Base-by-base conservation (phyloP, 805 yeast genomes). In the Phaffomyces opuntiae region DNA sequence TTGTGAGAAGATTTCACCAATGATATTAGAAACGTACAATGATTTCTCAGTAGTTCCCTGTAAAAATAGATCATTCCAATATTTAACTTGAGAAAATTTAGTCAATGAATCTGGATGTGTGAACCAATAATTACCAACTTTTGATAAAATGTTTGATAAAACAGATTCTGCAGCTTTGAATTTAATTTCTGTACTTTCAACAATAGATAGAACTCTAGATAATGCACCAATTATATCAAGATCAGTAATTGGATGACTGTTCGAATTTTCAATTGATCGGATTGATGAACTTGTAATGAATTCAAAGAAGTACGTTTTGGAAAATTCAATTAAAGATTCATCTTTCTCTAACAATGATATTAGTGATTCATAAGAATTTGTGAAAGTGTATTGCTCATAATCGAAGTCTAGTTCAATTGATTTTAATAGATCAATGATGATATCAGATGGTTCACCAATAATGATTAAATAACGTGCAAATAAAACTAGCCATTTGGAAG, bases 381-480 rank as follows among this genome's bases (percentile, higher is more conserved):
- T 32, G 29, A 48, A 45, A 19, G 58, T 49, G 43, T 53, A 56
- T 1, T 50, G 41, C 6, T 49, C 46, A 39, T 57, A 61, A 17
- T 54, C 44, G 17, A 62, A 50, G 38, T 49, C 54, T 4, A 58
- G 4, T 17, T 54, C 56, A 42, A 45, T 21, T 3, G 44, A 50
- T 6, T 42, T 24, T 5, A 54, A 24, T 4, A 54, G 34, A 19
- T 50, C 45, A 9, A 32, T 16, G 8, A 59, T 40, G 3, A 49
- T 43, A 7, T 25, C 36, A 4, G 41, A 6, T 5, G 81, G 72
- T 58, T 87, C 95, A 9, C 95, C 95, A 19, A 75, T 57, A 6
- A 81, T 61, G 4, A 67, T 59, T 51, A 78, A 59, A 42, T 73
- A 73, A 52, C 75, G 69, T 33, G 75, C 52, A 37, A 78, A 72